Conservation (phyloP, 2,329 filamentous ascomycete genomes). For the Sporothrix mexicana region DNA sequence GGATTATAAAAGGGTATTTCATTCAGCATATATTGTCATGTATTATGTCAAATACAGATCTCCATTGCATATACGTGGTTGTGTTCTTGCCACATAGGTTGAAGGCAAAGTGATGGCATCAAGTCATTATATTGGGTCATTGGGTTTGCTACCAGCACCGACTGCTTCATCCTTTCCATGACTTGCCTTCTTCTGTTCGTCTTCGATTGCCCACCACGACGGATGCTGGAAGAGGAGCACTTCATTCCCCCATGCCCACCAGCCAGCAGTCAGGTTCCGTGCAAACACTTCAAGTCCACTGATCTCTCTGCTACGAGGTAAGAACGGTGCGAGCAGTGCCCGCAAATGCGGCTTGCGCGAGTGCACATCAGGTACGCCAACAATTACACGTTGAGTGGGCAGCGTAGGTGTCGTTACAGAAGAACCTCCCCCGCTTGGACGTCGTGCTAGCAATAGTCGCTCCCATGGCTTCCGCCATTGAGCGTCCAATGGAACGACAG, state of each 20-base stretch:
- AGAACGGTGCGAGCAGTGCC: conserved; percentile 55
- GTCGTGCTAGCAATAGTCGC: conserved; percentile 67
- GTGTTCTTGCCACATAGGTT: not conserved
- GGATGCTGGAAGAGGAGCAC: conserved; percentile 69
- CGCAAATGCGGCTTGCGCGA: conserved; percentile 79
- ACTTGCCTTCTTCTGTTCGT: not conserved
- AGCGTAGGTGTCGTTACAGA: conserved; percentile 34
- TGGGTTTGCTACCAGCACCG: not conserved
- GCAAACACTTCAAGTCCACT: conserved; percentile 77
- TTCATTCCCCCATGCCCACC: conserved; percentile 81
- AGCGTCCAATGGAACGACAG: conserved; percentile 65
- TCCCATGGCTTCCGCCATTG: conserved; percentile 79
- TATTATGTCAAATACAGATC: conserved; percentile 25
- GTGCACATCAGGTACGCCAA: conserved; percentile 76
- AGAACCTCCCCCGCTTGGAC: conserved; percentile 47
- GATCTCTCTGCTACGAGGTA: conserved; percentile 55
- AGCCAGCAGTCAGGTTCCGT: conserved; percentile 72
- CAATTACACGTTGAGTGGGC: conserved; percentile 59
- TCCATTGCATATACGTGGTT: conserved; percentile 12
- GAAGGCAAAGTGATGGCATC: not conserved
- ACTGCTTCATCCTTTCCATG: not conserved
- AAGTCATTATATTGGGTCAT: not conserved
- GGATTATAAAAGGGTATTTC: conserved; percentile 30
- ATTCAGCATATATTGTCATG: conserved; percentile 19
- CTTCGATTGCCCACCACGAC: conserved; percentile 33